A percentile compares a stretch with the other conserved stretches of the same genome.
phyloP scores from a whole-genome alignment of 1,139 yeast species.

The Candida sojae region DNA sequence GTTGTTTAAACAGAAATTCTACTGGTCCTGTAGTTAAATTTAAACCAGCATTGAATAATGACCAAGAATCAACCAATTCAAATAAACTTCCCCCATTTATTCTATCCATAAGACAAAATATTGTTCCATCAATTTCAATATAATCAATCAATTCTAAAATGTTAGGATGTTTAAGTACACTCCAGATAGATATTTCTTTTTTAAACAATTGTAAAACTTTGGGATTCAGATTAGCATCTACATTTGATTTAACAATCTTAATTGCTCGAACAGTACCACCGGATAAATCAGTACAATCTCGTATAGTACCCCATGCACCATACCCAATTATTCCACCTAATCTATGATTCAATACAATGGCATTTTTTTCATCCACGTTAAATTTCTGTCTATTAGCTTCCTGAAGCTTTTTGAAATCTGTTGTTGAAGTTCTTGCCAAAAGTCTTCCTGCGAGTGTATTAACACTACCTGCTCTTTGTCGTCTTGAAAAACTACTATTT shows the following conservation, averaged over 20 bases:
- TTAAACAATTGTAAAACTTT: slow-evolving; percentile 53
- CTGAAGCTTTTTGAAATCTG: slow-evolving; percentile 35
- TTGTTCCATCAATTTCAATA: slow-evolving; percentile 60
- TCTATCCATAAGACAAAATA: slow-evolving; percentile 72
- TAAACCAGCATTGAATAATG: slow-evolving; percentile 36
- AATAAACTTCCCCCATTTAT: slow-evolving; percentile 83
- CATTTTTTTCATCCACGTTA: slow-evolving; percentile 62
- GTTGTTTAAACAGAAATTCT: slow-evolving; percentile 31
- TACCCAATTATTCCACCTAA: slow-evolving; percentile 81
- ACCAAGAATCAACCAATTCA: slow-evolving; percentile 74
- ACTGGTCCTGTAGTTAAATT: slow-evolving; percentile 30
- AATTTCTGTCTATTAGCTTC: slow-evolving; percentile 25
- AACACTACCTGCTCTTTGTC: slow-evolving; percentile 33
- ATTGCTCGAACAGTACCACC: slow-evolving; percentile 63
- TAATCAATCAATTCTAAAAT: slow-evolving; percentile 64
- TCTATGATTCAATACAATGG: slow-evolving; percentile 57
- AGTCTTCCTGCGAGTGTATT: slow-evolving; percentile 48
- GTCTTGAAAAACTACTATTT: slow-evolving; percentile 29
- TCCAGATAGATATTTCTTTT: slow-evolving; percentile 79
- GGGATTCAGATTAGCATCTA: slow-evolving; percentile 30
- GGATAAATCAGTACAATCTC: slow-evolving; percentile 56
- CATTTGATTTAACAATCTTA: slow-evolving; percentile 66
- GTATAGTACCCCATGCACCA: slow-evolving; percentile 92
- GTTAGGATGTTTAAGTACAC: slow-evolving; percentile 47
- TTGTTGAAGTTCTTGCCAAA: slow-evolving; percentile 39